Conservation (phyloP, 2,329 filamentous ascomycete genomes). For the Exophiala lecanii-corni region DNA sequence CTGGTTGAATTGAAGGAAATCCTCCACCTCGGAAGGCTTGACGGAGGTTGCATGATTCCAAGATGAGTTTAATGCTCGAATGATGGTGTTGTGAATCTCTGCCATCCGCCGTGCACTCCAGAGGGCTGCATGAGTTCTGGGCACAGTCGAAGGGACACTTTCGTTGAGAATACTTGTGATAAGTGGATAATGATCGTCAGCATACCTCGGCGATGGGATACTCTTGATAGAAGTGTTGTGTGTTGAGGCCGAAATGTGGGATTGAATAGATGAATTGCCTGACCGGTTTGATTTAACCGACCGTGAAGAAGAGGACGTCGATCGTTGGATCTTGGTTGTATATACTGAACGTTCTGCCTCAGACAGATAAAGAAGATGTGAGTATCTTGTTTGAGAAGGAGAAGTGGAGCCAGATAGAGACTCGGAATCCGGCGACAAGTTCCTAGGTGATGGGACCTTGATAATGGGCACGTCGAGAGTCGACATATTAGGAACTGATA, state of each 20-base stretch:
- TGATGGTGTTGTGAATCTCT: constrained; percentile 26
- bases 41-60: constrained; percentile 25
- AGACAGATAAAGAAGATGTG: constrained; percentile 21
- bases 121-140: constrained; percentile 15
- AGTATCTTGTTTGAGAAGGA: constrained; percentile 13
- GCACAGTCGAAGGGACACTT: constrained; percentile 11
- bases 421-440: constrained; percentile 1
- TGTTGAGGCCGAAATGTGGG: constrained; percentile 83
- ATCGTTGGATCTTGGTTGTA: constrained; percentile 9
- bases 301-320: constrained; percentile 73
- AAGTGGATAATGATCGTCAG: constrained; percentile 25
- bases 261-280: constrained; percentile 54
- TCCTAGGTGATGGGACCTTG: constrained; percentile 5
- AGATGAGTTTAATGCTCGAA: constrained; percentile 24
- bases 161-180: constrained; percentile 21
- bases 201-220: constrained; percentile 15
- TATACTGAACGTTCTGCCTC: constrained; percentile 17
- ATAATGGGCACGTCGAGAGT: constrained; percentile 8
- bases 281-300: constrained; percentile 74
- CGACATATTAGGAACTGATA: background rate
- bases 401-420: constrained; percentile 8
- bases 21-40: constrained; percentile 17
- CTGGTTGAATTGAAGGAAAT: constrained; percentile 27
- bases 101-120: constrained; percentile 25
- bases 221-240: constrained; percentile 29